Percentiles rank a stretch among this genome's conserved stretches.
Conservation (phyloP, 2,329 filamentous ascomycete genomes). For the Xenoacremonium recifei region DNA sequence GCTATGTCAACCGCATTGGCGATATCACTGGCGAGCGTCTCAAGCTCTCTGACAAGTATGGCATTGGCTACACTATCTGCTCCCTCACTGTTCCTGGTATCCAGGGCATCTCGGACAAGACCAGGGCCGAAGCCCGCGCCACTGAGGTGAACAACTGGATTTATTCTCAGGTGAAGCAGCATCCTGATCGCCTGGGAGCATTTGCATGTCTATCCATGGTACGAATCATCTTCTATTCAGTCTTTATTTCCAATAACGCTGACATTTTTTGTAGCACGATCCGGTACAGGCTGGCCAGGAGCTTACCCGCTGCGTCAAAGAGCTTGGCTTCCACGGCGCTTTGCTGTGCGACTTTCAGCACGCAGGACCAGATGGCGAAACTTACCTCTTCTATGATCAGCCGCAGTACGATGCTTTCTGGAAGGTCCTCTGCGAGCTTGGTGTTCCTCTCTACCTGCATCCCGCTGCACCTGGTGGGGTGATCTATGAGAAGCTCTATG, state of each 20-base stretch:
- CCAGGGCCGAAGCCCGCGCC: constrained; percentile 39
- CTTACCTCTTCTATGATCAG: constrained; percentile 63
- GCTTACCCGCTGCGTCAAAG: constrained; percentile 50
- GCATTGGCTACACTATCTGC: constrained; percentile 47
- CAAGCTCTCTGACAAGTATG: constrained; percentile 43
- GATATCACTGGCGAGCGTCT: too few relatives aligned
- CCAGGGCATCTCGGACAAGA: constrained; percentile 42
- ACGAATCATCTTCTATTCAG: too few relatives aligned
- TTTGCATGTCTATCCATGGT: constrained; percentile 37
- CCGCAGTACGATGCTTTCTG: constrained; percentile 62
- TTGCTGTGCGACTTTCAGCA: constrained; percentile 63
- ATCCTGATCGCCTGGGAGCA: constrained; percentile 43
- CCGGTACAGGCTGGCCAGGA: constrained; percentile 49
- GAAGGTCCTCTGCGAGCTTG: constrained; percentile 54
- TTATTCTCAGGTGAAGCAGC: constrained; percentile 34
- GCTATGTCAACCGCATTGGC: too few relatives aligned
- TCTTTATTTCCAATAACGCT: too few relatives aligned
- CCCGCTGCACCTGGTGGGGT: constrained; percentile 56
- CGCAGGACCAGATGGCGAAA: constrained; percentile 55
- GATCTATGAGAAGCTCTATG: constrained; percentile 57
- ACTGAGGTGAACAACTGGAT: constrained; percentile 43
- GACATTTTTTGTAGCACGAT: constrained; percentile 52
- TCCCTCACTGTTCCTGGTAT: constrained; percentile 49
- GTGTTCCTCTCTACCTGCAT: constrained; percentile 65
- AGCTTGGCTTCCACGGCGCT: constrained; percentile 61